Evolutionary conservation across 441 rosid species (phyloP).

Genomic region (Brassica balearica): DNA sequence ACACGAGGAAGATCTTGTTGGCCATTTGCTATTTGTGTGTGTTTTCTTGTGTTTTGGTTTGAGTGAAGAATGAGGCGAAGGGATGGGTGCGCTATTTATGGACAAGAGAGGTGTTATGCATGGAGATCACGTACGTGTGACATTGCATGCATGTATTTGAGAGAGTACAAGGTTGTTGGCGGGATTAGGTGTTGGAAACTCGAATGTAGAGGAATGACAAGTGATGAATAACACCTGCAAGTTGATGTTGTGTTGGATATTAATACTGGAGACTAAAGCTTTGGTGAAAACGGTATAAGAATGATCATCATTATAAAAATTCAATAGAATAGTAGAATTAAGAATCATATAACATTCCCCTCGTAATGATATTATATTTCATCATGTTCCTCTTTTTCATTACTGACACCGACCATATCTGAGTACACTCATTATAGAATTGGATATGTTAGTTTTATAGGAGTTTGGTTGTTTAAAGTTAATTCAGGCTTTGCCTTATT

Average conservation of each 20-base stretch:
- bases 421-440: background rate
- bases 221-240: background rate
- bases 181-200: constrained; percentile 9
- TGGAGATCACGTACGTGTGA: constrained; percentile 17
- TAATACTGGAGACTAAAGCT: background rate
- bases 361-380: background rate
- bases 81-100: constrained; percentile 3
- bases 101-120: constrained; percentile 1
- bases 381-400: background rate
- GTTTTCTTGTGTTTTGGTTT: constrained; percentile 19
- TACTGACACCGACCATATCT: background rate
- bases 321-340: background rate
- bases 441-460: background rate
- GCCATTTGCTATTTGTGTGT: constrained; percentile 32
- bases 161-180: background rate
- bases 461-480: background rate
- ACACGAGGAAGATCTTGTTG: constrained; percentile 33
- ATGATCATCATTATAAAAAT: background rate
- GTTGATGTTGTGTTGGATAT: background rate
- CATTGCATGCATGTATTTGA: constrained; percentile 12
- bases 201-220: constrained; percentile 1
- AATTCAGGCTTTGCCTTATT: background rate
- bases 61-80: constrained; percentile 15
- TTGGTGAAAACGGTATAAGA: background rate
- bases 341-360: background rate